phyloP scores from a whole-genome alignment of 1,284 basidiomycete genomes.

The Inonotus hispidus region DNA sequence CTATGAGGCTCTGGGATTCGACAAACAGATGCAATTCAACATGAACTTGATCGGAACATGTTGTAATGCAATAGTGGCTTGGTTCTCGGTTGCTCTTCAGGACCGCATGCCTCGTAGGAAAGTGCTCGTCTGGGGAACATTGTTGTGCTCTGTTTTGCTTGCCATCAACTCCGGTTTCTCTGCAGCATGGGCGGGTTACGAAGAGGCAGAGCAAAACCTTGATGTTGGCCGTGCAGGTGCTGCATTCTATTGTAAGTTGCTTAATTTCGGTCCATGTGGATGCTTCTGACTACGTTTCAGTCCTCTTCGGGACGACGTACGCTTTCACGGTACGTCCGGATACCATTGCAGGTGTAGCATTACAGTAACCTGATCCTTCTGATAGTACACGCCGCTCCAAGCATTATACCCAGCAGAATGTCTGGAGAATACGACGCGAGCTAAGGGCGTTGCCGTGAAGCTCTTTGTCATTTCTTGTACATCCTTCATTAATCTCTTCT shows the following conservation, averaged over 20 bases:
- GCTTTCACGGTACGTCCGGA: conserved; percentile 19
- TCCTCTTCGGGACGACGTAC: conserved; percentile 20
- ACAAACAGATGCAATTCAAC: conserved; percentile 29
- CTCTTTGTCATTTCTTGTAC: conserved; percentile 19
- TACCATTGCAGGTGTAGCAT: not conserved
- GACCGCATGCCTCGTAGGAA: conserved; percentile 16
- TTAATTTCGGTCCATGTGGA: not conserved
- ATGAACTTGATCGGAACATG: conserved; percentile 31
- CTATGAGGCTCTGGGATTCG: conserved; percentile 15
- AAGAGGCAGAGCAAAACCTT: conserved; percentile 20
- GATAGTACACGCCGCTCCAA: conserved; percentile 28
- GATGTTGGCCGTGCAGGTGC: conserved; percentile 28
- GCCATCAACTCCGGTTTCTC: conserved; percentile 26
- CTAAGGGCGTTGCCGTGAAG: conserved; percentile 33
- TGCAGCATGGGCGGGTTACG: conserved; percentile 24
- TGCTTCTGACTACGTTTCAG: not conserved
- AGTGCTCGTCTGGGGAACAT: conserved; percentile 15
- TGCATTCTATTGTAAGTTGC: conserved; percentile 15
- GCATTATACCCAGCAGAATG: conserved; percentile 35
- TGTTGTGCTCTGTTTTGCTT: conserved; percentile 20
- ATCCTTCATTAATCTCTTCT: conserved; percentile 28
- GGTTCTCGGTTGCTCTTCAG: conserved; percentile 14
- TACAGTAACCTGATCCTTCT: not conserved
- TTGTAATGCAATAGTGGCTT: conserved; percentile 10
- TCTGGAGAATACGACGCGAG: conserved; percentile 32